Base-by-base conservation (phyloP, 2,329 filamentous ascomycete genomes). In the Bipolaris cookei region DNA sequence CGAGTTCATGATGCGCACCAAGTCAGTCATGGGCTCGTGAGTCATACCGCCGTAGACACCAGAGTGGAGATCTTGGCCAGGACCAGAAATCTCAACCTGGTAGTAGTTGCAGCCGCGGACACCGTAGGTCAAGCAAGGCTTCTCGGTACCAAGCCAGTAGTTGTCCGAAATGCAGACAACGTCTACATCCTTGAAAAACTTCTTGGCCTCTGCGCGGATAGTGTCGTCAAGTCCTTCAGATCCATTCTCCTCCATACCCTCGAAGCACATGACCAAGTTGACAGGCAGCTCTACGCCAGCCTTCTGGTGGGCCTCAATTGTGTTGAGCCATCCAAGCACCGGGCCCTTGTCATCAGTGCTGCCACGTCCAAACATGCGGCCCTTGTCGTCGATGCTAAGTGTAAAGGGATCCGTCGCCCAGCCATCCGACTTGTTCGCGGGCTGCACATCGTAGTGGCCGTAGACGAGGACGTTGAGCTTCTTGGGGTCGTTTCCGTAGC, bases 241-340 rank as follows among this genome's bases (percentile, higher is more conserved):
- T 48, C 95, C 95, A 76, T 96, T 97, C 82, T 99, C 95, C 81
- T 99, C 95, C 95, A 99, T 99, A 46, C 95, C 95, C 83, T 99
- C 95, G 70, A 99, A 98, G 83, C 95, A 99, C 91, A 97, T 98
- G 64, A 99, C 86, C 65, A 99, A 84, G 81, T 99, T 99, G 73
- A 99, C 95, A 7, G 95, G 95, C 76, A 99, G 92, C 49, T 97
- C 94, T 43, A 98, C 83, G 55, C 91, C 91, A 34, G 93, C 92
- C 83, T 96, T 95, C 79, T 97, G 89, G 82, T 99, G 95, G 39
- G 95, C 93, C 80, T 99, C 93, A 65, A 99, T 98, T 66, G 93
- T 93, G 76, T 99, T 99, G 67, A 99, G 79, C 95, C 95, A 99
- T 69, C 95, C 95, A 54, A 99, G 83, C 23, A 99, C 94, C 16